Evolutionary conservation across 164 flowering plant species (phyloP).

Genomic region (Sextonia rubra): DNA sequence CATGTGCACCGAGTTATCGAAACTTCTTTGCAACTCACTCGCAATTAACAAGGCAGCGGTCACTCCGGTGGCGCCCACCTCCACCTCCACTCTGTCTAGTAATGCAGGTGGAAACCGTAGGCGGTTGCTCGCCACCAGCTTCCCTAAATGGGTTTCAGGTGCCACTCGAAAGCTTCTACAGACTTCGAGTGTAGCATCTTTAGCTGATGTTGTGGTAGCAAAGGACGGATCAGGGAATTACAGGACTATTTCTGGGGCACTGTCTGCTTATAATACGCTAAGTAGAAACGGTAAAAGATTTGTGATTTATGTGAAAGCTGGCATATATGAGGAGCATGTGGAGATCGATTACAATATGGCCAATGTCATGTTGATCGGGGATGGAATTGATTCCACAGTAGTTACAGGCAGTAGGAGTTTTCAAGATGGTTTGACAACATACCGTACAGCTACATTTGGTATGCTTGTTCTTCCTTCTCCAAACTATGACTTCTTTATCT

Average conservation of each 20-base stretch:
- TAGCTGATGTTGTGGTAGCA: constrained; percentile 57
- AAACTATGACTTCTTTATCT: not conserved
- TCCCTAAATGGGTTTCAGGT: constrained; percentile 47
- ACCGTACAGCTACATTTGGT: constrained; percentile 69
- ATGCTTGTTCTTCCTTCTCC: constrained; percentile 10
- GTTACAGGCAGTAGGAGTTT: constrained; percentile 43
- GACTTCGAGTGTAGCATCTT: constrained; percentile 5
- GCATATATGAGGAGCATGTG: constrained; percentile 54
- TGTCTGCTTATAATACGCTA: constrained; percentile 28
- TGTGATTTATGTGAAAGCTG: constrained; percentile 49
- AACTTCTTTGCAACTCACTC: constrained; percentile 53
- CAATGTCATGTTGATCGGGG: constrained; percentile 62
- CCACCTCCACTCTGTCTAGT: not conserved
- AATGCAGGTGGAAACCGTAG: constrained; percentile 17
- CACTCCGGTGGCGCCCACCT: not conserved
- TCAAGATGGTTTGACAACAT: constrained; percentile 56
- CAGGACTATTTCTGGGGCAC: constrained; percentile 51
- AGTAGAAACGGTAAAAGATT: constrained; percentile 30
- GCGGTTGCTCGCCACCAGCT: constrained; percentile 25
- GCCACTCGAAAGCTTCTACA: constrained; percentile 44
- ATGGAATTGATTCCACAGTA: constrained; percentile 55
- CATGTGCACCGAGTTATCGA: constrained; percentile 32
- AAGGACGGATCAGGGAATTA: constrained; percentile 59
- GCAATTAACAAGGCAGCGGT: constrained; percentile 32
- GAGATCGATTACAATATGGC: constrained; percentile 33